These are phyloP conservation scores for Hymenoscyphus fraxineus DNA, from an alignment of 2,329 filamentous ascomycete species.

Conservation along the genomic window DNA sequence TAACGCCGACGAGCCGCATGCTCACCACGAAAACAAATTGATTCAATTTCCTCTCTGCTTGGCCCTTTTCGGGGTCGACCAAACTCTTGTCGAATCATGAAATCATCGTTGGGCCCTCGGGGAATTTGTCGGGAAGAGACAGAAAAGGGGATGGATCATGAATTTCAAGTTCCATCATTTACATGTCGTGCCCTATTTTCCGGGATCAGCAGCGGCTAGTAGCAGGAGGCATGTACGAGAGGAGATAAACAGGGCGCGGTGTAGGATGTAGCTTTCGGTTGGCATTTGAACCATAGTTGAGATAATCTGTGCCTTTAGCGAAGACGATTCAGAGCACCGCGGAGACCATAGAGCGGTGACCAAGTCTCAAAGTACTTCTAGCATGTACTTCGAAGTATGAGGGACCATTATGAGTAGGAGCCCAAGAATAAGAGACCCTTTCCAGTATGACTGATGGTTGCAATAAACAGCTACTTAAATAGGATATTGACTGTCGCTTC, in stretches of 20 bases:
- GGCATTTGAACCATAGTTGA: background rate
- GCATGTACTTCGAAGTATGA: background rate
- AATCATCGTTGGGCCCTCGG: background rate
- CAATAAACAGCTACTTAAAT: background rate
- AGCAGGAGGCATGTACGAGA: background rate
- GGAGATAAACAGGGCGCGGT: background rate
- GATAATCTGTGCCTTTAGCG: background rate
- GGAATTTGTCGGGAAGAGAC: background rate
- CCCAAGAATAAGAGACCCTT: background rate
- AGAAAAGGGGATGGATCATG: background rate
- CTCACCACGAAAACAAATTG: background rate
- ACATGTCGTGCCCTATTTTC: background rate
- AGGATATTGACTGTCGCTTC: background rate
- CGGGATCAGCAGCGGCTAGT: background rate
- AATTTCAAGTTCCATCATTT: background rate
- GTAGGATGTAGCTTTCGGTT: background rate
- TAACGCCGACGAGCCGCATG: conserved; percentile 1
- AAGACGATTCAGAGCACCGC: too few species aligned
- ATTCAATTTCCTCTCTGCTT: background rate
- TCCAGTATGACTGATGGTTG: background rate
- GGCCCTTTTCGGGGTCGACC: background rate
- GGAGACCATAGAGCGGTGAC: too few species aligned
- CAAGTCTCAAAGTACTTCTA: background rate
- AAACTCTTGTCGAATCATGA: background rate
- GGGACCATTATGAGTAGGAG: background rate